Conservation (phyloP, 2,329 filamentous ascomycete genomes). For the Teratosphaeria pseudoeucalypti region DNA sequence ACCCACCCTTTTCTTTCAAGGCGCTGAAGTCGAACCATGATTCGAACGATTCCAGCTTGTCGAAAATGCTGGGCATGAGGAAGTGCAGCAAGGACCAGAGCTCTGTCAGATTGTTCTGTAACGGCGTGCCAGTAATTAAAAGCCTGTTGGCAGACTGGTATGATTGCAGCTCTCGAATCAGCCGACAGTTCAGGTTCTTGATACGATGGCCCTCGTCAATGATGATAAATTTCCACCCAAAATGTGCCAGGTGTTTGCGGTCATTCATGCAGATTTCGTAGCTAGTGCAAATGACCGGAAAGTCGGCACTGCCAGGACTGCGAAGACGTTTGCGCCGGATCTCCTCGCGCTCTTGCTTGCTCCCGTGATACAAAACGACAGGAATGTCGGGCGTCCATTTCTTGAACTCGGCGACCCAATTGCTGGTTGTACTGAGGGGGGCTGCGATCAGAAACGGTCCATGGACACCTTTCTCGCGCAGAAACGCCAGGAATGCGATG, state of each 20-base stretch:
- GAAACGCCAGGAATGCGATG: constrained; percentile 73
- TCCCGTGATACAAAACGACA: constrained; percentile 83
- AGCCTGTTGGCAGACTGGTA: constrained; percentile 86
- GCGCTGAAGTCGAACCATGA: constrained; percentile 96
- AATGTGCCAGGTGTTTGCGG: constrained; percentile 65
- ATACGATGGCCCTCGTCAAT: constrained; percentile 95
- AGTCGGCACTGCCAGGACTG: constrained; percentile 57
- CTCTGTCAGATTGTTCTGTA: constrained; percentile 93
- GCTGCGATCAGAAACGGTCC: constrained; percentile 88
- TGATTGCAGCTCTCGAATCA: constrained; percentile 78
- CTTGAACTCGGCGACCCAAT: constrained; percentile 90
- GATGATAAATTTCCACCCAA: constrained; percentile 96
- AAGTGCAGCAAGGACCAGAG: constrained; percentile 94
- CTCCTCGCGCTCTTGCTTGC: constrained; percentile 62
- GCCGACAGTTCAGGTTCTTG: constrained; percentile 89
- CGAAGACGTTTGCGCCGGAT: constrained; percentile 66
- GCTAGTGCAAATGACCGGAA: constrained; percentile 86
- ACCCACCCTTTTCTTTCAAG: constrained; percentile 69
- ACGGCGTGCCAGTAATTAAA: constrained; percentile 84
- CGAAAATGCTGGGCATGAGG: constrained; percentile 82
- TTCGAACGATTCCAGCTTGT: constrained; percentile 85
- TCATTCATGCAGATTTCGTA: constrained; percentile 96
- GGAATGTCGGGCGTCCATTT: constrained; percentile 85
- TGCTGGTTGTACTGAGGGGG: constrained; percentile 81
- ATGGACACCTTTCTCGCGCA: constrained; percentile 77